Evolutionary conservation across 2,329 filamentous ascomycete genomes (phyloP), one percentile per base, ranked within the genome.

Genomic region (Penicillium fuscoglaucum): DNA sequence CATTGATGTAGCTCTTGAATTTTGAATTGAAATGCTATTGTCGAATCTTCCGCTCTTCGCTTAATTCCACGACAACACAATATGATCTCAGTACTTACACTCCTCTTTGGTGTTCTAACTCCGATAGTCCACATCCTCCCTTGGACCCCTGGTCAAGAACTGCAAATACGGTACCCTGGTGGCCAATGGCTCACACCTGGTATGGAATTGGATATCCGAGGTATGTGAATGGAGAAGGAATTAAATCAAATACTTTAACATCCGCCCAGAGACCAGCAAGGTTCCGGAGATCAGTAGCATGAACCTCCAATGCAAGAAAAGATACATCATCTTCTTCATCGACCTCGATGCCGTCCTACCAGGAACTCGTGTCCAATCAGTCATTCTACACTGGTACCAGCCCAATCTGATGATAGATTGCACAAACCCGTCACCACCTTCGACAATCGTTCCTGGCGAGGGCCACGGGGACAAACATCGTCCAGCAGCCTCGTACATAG

Each of bases 381-480:
- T 67, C 1, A 57, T 70, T 19, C 43, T 72, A 1, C 70, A 72
- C 46, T 72, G 69, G 68, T 71, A 70, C 35, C 68, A 71, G 19
- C 57, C 66, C 2, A 52, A 66, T 24, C 49, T 72, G 15, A 26
- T 47, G 1, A 51, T 57, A 21, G 48, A 56, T 40, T 64, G 59
- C 54, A 48, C 37, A 24, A 29, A 24, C 3, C 33, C 31, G 5
- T 4, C 57, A 33, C 29, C 41, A 3, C 35, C 26, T 1, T 24
- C 4, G 7, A 31, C 13, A 1, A 19, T 60, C 8, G 10, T 41
- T n/a, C 61, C 62, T 2, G 57, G 46, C 5, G 28, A 58, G 6
- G 21, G 41, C 19, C n/a, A 40, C 3, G 43, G 35, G 17, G n/a
- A 54, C 15, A 39, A 17, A 0, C 15, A 37, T 10, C 19, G 28